A percentile compares a stretch with the other conserved stretches of the same genome.
Conservation (phyloP, 176 grass and related monocot species). For the Cenchrus fungigraminus region DNA sequence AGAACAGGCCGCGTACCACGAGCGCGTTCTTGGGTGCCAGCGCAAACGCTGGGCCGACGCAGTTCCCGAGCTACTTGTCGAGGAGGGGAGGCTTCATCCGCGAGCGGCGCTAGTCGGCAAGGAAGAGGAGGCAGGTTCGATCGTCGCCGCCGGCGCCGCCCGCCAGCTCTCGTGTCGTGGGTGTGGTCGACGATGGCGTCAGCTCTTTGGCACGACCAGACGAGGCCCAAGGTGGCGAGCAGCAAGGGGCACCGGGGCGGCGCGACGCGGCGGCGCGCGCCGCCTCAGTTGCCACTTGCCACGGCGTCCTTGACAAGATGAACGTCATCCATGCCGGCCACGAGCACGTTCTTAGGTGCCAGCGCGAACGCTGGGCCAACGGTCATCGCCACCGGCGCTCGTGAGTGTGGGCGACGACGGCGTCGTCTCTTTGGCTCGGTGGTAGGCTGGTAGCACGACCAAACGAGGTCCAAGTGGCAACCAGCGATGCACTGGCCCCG, state of each 20-base stretch:
- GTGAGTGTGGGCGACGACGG: too few relatives aligned
- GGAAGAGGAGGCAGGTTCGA: conserved; percentile 21
- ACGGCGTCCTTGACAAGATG: too few relatives aligned
- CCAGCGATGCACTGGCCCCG: too few relatives aligned
- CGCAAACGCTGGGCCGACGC: conserved; percentile 25
- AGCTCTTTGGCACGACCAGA: background rate
- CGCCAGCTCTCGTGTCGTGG: background rate
- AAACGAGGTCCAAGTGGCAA: conserved; percentile 32
- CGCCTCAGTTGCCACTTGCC: too few relatives aligned
- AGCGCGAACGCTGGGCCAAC: conserved; percentile 8
- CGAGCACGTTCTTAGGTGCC: background rate
- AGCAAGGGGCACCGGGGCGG: too few relatives aligned
- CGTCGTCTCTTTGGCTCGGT: background rate
- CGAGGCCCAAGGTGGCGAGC: too few relatives aligned
- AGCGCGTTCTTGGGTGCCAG: background rate
- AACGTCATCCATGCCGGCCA: background rate
- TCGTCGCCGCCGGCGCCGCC: background rate
- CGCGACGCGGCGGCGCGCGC: too few relatives aligned
- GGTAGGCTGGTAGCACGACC: conserved; percentile 3
- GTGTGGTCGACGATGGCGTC: background rate
- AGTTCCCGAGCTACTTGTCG: conserved; percentile 36
- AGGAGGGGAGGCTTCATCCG: conserved; percentile 42
- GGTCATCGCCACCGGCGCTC: background rate
- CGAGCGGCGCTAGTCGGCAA: conserved; percentile 36
- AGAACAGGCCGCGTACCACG: background rate